A percentile compares a stretch with the other conserved stretches of the same genome.
Evolutionary conservation across 257 asterid genomes (phyloP).

Genomic region (Solanum ahanhuiri): DNA sequence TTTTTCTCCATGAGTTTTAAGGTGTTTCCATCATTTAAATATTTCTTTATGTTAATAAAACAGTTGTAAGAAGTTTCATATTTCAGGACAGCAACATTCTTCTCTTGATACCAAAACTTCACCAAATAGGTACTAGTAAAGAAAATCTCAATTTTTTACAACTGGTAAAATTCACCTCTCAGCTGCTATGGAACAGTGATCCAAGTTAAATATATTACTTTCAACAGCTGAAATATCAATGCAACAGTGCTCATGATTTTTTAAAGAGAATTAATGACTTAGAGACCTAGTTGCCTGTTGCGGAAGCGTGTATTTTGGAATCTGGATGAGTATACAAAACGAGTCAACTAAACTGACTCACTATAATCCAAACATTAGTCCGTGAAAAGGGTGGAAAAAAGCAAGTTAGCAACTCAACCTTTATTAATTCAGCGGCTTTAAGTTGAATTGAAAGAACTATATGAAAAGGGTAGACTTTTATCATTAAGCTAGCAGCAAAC

Average conservation of each 20-base stretch:
- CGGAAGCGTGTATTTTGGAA: neutral
- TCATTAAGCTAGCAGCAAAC: neutral
- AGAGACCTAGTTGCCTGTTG: neutral
- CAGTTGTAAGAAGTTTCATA: neutral
- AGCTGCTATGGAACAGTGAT: neutral
- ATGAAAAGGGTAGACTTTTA: neutral
- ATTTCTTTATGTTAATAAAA: neutral
- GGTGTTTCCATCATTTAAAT: neutral
- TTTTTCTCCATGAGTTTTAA: neutral
- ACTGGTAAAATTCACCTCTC: neutral
- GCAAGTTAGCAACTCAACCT: neutral
- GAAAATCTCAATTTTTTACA: neutral
- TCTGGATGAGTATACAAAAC: neutral
- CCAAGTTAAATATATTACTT: neutral
- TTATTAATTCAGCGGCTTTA: neutral
- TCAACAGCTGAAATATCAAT: neutral
- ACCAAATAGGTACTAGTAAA: neutral
- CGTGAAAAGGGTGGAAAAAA: neutral
- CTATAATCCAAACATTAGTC: neutral
- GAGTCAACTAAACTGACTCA: neutral
- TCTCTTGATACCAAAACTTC: neutral
- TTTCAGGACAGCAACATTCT: neutral
- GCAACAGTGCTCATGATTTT: neutral
- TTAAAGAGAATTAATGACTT: neutral
- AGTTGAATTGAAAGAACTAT: neutral